phyloP scores from a whole-genome alignment of 257 asterid genomes.

The Gardenia jasminoides region DNA sequence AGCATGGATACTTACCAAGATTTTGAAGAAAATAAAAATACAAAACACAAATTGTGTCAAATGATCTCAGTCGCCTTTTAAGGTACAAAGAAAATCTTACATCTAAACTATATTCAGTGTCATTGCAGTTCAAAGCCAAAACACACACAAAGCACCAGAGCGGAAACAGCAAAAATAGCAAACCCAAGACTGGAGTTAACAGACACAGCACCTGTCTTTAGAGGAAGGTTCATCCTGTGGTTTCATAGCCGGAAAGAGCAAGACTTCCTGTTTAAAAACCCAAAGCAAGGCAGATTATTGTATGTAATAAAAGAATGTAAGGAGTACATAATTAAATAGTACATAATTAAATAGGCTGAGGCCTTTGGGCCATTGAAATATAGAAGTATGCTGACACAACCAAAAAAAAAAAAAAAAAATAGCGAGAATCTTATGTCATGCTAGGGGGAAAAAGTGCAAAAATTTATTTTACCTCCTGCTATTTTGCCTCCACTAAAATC shows the following conservation, averaged over 20 bases:
- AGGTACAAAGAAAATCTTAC: neutral
- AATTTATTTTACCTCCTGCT: neutral
- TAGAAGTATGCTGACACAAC: neutral
- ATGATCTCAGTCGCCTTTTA: neutral
- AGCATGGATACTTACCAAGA: neutral
- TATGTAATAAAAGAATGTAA: neutral
- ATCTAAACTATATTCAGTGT: neutral
- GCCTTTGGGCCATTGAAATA: neutral
- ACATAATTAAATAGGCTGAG: neutral
- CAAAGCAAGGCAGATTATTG: neutral
- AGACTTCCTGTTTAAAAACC: conserved; percentile 58
- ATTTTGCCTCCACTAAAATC: too few species aligned
- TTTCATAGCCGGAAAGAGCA: conserved; percentile 91
- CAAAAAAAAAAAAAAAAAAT: neutral
- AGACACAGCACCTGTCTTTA: conserved; percentile 46
- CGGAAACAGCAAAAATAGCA: neutral
- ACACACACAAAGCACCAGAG: neutral
- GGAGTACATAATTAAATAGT: neutral
- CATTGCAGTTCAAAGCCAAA: neutral
- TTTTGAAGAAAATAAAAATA: neutral
- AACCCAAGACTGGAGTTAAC: neutral
- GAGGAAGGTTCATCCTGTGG: conserved; percentile 70
- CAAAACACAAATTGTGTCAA: neutral
- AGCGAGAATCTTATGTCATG: neutral
- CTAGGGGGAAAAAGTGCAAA: neutral